Base-by-base conservation (phyloP, 2,329 filamentous ascomycete species). In the Xylaria sp. region DNA sequence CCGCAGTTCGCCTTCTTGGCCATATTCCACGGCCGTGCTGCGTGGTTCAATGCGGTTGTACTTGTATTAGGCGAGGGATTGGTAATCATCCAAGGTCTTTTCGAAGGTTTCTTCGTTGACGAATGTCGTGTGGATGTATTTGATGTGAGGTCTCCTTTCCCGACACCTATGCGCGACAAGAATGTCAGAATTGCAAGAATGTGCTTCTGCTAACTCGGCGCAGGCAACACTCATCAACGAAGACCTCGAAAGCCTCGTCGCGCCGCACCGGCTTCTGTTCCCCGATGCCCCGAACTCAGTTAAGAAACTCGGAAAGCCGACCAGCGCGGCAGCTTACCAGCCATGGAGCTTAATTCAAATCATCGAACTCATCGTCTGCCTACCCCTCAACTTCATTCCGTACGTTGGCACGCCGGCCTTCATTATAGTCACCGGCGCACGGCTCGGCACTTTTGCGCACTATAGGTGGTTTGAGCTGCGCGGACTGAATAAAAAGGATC, bases 291-390 rank as follows among this genome's bases (percentile, higher is more conserved):
- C 91, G 57, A 90, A 91, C 75, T 88, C 94, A 0, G 90, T 96
- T 58, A 91, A 91, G 78, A 91, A 91, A 80, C 89, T 98, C 0
- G 95, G 94, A 33, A 94, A 93, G 73, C 93, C 94, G 0, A 94
- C 91, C 0, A 89, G 84, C 25, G 85, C 89, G 1, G 92, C 94
- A 0, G 86, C 93, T 20, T 98, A 96, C 80, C 90, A 92, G 9
- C 95, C 95, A 0, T 98, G 97, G 85, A 97, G 93, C 64, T 83
- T 97, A 63, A 88, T 93, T n/a, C 95, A 98, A 80, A 96, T 97
- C 66, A 78, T 93, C 71, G 95, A 98, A 81, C 91, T 98, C 69
- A 84, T 97, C 43, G 75, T 93, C 36, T 90, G 91, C 75, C 85
- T 94, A 1, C 92, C 96, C 1, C 86, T 99, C 68, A 98, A 97